Conservation (phyloP, 345 rosid species). For the Kernera saxatilis region DNA sequence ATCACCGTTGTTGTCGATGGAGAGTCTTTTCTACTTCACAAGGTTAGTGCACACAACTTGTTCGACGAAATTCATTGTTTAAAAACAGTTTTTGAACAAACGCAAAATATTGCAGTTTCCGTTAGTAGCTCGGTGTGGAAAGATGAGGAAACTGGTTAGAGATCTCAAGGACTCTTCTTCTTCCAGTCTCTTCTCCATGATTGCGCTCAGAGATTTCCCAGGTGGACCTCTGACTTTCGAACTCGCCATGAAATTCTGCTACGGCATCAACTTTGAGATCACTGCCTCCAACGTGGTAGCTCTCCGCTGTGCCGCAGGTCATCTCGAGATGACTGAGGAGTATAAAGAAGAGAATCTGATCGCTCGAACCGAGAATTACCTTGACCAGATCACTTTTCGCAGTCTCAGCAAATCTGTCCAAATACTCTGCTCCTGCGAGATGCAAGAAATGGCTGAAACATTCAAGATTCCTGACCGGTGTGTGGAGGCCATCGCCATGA, state of each 20-base stretch:
- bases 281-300: constrained; percentile 53
- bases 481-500: constrained; percentile 67
- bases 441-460: constrained; percentile 42
- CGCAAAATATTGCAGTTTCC: constrained; percentile 53
- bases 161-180: constrained; percentile 46
- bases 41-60: constrained; percentile 38
- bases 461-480: constrained; percentile 49
- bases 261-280: constrained; percentile 89
- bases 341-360: constrained; percentile 66
- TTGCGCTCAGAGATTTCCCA: constrained; percentile 60
- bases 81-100: not conserved
- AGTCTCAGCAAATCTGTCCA: constrained; percentile 61
- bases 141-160: constrained; percentile 61
- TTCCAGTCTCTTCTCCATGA: constrained; percentile 27
- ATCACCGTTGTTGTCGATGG: constrained; percentile 66
- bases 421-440: constrained; percentile 59
- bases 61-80: not conserved
- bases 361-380: constrained; percentile 51
- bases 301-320: constrained; percentile 66
- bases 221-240: constrained; percentile 76
- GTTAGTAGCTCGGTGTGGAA: constrained; percentile 75
- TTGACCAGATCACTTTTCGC: constrained; percentile 48
- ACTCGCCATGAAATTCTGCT: constrained; percentile 85
- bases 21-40: constrained; percentile 82
- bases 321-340: constrained; percentile 84